Percentiles rank a stretch among this genome's conserved stretches.
phyloP scores from a whole-genome alignment of 139 green algal genomes.

The Volvox africanus region DNA sequence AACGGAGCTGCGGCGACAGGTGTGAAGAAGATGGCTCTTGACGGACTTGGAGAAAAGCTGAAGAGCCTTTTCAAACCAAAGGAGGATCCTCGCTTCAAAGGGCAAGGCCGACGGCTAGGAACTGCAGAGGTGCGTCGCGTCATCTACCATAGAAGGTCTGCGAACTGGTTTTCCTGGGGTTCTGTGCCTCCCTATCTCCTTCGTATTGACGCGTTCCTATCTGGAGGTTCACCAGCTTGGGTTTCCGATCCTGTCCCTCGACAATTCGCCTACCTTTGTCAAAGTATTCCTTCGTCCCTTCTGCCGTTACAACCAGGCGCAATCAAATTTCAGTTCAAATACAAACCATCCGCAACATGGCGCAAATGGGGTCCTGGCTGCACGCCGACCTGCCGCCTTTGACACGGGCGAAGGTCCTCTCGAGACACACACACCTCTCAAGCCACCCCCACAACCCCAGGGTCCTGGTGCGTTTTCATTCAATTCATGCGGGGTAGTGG shows the following conservation, averaged over 20 bases:
- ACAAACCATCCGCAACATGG: neutral
- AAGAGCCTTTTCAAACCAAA: conserved; percentile 21
- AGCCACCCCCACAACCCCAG: neutral
- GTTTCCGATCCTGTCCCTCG: neutral
- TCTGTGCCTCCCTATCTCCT: neutral
- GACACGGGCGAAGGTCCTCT: neutral
- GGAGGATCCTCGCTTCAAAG: neutral
- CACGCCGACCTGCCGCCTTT: neutral
- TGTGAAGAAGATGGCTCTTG: neutral
- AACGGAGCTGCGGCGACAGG: neutral
- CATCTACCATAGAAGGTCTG: no score
- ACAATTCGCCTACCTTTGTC: neutral
- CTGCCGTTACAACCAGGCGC: neutral
- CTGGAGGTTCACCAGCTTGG: neutral
- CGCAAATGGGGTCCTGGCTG: neutral
- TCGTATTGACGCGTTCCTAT: neutral
- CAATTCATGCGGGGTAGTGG: neutral
- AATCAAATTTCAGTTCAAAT: neutral
- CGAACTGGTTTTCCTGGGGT: neutral
- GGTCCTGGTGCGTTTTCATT: neutral
- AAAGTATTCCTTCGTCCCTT: neutral
- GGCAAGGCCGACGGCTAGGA: neutral
- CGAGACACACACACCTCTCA: neutral
- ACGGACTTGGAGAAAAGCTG: conserved; percentile 33
- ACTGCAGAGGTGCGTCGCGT: neutral